Base-by-base conservation (phyloP, 495 filamentous ascomycete genomes). In the Parathielavia appendiculata region DNA sequence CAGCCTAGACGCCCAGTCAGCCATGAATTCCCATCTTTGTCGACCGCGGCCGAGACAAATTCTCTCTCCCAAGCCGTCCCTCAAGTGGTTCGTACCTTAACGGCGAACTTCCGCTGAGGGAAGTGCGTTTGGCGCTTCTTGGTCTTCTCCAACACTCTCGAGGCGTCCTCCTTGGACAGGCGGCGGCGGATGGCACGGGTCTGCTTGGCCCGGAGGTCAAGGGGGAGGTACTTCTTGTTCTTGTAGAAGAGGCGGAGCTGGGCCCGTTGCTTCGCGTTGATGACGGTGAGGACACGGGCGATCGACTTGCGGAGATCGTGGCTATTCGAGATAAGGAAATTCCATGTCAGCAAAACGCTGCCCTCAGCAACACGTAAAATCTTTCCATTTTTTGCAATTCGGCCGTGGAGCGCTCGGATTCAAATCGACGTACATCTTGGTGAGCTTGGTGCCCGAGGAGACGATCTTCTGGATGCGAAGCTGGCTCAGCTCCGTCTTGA, bases 211-310 rank as follows among this genome's bases (percentile, higher is more conserved):
- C 93, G 88, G 79, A 98, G 90, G 76, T 97, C 93, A 68, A 97
- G 90, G 56, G 91, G 92, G 41, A 91, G 79, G 83, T 96, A 97
- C 82, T 97, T 97, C 88, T 97, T 97, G 84, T 84, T 86, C 84
- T 95, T 93, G 85, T 99, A 99, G 87, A 97, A 97, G 64, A 99
- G 79, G 71, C 93, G 92, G 68, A 99, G 89, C 79, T 97, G 93
- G 55, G 90, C 81, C 71, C 93, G 86, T 83, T 97, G 95, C 83
- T 92, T 97, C 76, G 89, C 86, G 84, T 97, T 97, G 86, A 97
- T 96, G 82, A 97, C 85, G 74, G 93, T 99, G 65, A 97, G 85
- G 78, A 96, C 88, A 66, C 91, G 91, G 74, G 93, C 95, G 75
- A 99, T 95, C 57, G 90, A 92, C 86, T 99, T 99, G 81, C 93